Base-by-base conservation (phyloP, 2,329 filamentous ascomycete genomes). In the Aulographum hederae region DNA sequence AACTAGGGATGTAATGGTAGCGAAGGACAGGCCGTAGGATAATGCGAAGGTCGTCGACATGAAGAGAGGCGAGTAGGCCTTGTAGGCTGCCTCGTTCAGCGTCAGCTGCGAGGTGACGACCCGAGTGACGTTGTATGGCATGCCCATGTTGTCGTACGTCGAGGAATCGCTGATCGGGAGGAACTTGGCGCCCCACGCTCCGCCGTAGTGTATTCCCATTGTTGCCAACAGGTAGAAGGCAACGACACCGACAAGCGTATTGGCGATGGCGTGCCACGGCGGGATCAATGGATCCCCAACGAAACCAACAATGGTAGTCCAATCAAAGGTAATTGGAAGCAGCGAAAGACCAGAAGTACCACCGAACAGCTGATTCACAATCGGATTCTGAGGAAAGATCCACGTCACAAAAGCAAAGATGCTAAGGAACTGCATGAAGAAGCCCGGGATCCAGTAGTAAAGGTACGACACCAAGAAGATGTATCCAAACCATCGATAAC, bases 1-100 rank as follows among this genome's bases (percentile, higher is more conserved):
- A n/a, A 82, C 52, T 1, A 82, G 61, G 0, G 75, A 66, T 0
- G 76, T 58, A 26, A 81, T 77, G 31, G 73, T 66, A 3, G 78
- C 77, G 45, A 82, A 82, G 0, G 72, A 78, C 2, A 81, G 53
- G 1, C 75, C 78, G 41, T 81, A 82, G 0, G 65, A 61, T 36
- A 81, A 53, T 37, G 73, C 65, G 45, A 80, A 81, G 0, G 75
- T 77, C 1, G 76, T 80, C 38, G 73, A 78, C 31, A 81, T 58
- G 42, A 75, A 79, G 3, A 78, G 51, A 12, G 46, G 47, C 6
- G 46, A 50, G 43, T 81, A 81, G 1, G 57, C 57, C 40, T 70
- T 54, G 48, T 81, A 81, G 3, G 69, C 72, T 26, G 60, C 56
- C 38, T 67, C 59, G 41, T 82, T 60, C 15, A 82, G 58, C 0